A percentile compares a stretch with the other conserved stretches of the same genome.
phyloP scores from a whole-genome alignment of 2,329 filamentous ascomycete genomes.

The Grosmannia serpens region DNA sequence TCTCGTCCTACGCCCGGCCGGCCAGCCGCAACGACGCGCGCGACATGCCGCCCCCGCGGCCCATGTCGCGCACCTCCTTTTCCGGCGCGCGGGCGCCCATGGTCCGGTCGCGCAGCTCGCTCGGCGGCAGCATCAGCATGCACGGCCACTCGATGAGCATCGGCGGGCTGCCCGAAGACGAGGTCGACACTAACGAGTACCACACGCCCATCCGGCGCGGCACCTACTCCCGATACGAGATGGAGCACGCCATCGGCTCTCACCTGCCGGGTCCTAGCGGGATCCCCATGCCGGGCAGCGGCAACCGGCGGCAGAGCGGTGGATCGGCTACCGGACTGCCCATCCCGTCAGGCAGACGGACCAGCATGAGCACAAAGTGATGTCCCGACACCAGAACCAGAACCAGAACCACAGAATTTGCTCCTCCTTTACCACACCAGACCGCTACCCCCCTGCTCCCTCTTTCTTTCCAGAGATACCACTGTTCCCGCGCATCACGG shows the following conservation, averaged over 20 bases:
- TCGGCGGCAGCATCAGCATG: constrained; percentile 51
- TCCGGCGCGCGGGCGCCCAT: constrained; percentile 52
- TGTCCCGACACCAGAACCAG: too few relatives aligned
- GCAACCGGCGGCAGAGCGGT: constrained; percentile 21
- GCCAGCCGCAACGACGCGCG: constrained; percentile 28
- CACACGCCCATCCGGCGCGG: constrained; percentile 45
- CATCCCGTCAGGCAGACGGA: constrained; percentile 4
- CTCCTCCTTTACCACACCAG: background rate
- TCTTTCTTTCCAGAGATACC: constrained; percentile 2
- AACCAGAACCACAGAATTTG: background rate
- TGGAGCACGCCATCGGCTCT: constrained; percentile 14
- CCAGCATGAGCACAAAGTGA: constrained; percentile 25
- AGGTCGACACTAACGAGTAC: constrained; percentile 28
- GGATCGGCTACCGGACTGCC: constrained; percentile 8
- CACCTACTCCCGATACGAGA: constrained; percentile 38
- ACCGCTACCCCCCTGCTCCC: background rate
- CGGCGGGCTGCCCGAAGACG: constrained; percentile 38
- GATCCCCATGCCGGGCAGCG: constrained; percentile 36
- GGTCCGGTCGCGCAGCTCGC: constrained; percentile 58
- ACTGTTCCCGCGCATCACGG: background rate
- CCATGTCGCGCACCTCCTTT: constrained; percentile 54
- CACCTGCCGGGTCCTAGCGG: constrained; percentile 23
- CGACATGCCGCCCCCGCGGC: constrained; percentile 42
- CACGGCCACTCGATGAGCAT: constrained; percentile 48
- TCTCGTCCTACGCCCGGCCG: constrained; percentile 42